Percentiles rank a stretch among this genome's conserved stretches.
Conservation (phyloP, 106 monocot genomes). For the Ottelia alismoides region DNA sequence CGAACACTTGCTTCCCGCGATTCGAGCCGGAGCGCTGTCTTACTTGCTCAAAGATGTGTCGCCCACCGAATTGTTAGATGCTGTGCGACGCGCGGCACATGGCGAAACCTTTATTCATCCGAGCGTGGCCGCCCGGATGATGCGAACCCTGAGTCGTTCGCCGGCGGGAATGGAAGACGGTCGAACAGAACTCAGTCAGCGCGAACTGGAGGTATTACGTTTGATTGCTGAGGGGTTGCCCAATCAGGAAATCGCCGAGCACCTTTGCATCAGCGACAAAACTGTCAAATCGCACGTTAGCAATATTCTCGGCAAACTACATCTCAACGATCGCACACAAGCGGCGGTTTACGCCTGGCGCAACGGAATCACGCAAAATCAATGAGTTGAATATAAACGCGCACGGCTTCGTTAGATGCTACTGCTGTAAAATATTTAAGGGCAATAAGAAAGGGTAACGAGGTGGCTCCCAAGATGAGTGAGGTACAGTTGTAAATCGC, state of each 20-base stretch:
- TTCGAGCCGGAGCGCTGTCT: neutral
- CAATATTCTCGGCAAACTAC: neutral
- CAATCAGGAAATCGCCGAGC: neutral
- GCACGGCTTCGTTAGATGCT: too few species aligned
- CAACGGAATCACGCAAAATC: too few species aligned
- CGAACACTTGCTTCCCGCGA: neutral
- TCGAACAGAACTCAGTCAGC: neutral
- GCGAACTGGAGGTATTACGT: neutral
- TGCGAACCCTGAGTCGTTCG: neutral
- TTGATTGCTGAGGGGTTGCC: neutral
- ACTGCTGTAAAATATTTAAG: too few species aligned
- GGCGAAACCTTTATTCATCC: neutral
- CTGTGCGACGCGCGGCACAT: neutral
- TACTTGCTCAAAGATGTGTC: neutral
- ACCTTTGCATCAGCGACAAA: neutral
- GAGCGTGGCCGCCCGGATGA: neutral
- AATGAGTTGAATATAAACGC: too few species aligned
- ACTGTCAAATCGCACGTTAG: neutral
- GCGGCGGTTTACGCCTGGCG: neutral
- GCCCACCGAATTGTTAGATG: neutral
- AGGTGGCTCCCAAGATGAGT: too few species aligned
- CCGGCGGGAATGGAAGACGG: neutral
- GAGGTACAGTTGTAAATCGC: too few species aligned
- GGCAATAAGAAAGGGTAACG: too few species aligned
- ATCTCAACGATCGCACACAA: neutral